Conservation (phyloP, 768 basidiomycete species). For the Suillus plorans region DNA sequence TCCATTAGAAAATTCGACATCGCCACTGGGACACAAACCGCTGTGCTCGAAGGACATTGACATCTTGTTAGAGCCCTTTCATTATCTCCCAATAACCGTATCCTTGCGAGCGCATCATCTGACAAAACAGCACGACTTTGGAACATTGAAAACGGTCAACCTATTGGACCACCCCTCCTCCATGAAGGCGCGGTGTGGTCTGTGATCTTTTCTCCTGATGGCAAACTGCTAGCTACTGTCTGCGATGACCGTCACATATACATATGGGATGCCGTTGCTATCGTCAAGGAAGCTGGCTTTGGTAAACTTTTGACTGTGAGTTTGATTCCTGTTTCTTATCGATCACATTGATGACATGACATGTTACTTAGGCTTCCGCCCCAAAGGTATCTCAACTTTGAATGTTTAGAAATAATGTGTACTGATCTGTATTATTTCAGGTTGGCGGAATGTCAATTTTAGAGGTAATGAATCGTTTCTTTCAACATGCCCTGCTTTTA, state of each 20-base stretch:
- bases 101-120: background rate
- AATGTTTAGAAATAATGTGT: background rate
- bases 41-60: background rate
- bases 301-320: background rate
- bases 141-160: background rate
- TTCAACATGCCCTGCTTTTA: background rate
- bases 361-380: background rate
- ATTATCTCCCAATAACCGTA: background rate
- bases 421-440: background rate
- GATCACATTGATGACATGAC: background rate
- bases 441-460: background rate
- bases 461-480: background rate
- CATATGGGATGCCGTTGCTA: background rate
- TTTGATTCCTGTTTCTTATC: background rate
- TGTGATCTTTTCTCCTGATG: background rate
- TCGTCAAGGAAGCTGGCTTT: background rate
- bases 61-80: background rate
- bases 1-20: background rate
- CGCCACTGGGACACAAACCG: background rate
- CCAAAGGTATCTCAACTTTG: background rate
- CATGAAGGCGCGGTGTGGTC: background rate
- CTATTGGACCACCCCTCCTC: background rate
- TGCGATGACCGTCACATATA: background rate
- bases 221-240: background rate
- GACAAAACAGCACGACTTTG: background rate